Evolutionary conservation across 495 filamentous ascomycete species (phyloP).

Genomic region (Penicillium paradoxum): DNA sequence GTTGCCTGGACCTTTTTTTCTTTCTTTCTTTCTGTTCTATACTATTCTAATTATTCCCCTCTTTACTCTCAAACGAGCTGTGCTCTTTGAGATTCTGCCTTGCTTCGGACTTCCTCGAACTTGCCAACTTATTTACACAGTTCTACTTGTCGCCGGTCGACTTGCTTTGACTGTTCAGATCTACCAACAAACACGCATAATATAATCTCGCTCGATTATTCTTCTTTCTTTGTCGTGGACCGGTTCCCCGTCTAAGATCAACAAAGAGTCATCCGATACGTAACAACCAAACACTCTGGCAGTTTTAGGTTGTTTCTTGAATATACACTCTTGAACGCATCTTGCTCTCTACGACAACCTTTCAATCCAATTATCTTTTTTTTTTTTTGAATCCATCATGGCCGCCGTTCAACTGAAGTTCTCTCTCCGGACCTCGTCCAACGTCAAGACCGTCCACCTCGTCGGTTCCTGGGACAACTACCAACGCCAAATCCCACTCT

Average conservation of each 20-base stretch:
- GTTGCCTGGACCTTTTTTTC: constrained; percentile 45
- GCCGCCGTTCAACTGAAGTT: constrained; percentile 81
- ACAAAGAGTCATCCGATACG: constrained; percentile 9
- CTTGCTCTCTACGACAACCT: constrained; percentile 20
- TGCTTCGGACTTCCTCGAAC: constrained; percentile 33
- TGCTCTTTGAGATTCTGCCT: constrained; percentile 39
- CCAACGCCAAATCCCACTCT: constrained; percentile 82
- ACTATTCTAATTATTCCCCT: constrained; percentile 23
- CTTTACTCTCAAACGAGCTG: constrained; percentile 35
- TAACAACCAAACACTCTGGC: constrained; percentile 18
- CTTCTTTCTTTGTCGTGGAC: constrained; percentile 28
- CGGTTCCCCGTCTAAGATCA: constrained; percentile 17
- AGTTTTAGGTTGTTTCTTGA: constrained; percentile 15
- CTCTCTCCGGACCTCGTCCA: constrained; percentile 88
- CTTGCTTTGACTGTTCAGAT: constrained; percentile 33
- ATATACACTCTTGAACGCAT: constrained; percentile 13
- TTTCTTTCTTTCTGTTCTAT: constrained; percentile 35
- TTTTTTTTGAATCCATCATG: constrained; percentile 55
- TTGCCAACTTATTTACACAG: constrained; percentile 20
- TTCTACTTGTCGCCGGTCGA: constrained; percentile 50
- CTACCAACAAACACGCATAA: constrained; percentile 42
- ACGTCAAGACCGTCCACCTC: constrained; percentile 96
- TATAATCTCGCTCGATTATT: constrained; percentile 55
- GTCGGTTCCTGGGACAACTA: constrained; percentile 99
- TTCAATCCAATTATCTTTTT: constrained; percentile 16